Base-by-base conservation (phyloP, 257 asterid genomes). In the Cinchona pubescens region DNA sequence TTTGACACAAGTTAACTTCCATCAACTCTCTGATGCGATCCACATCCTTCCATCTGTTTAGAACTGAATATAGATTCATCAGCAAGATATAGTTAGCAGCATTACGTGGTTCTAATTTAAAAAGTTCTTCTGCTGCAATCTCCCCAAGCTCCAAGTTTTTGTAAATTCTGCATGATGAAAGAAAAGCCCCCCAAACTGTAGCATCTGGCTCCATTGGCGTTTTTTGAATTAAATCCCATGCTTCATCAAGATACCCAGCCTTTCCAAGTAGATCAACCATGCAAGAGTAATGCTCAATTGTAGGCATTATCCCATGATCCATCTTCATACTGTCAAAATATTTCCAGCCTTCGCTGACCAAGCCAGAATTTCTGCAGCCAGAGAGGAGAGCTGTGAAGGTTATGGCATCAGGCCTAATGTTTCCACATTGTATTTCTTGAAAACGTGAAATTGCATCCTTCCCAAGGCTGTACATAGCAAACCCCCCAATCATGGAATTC, bases 201-300 rank as follows among this genome's bases (percentile, higher is more conserved):
- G 81, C 84, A 75, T 90, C 92, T 16, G 93, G 89, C 70, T 83
- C 74, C 67, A 80, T 27, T 16, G 93, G 87, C 91, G 86, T 88
- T 62, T 76, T 75, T 69, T 60, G 70, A 74, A 86, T 86, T 68
- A 88, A 82, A 70, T 89, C 90, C 81, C 88, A 87, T 3, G 95
- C 95, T 82, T 89, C 91, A 21, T 89, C 92, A 30, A 89, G 85
- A 72, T 86, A 89, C 8, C 95, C 91, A 10, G 79, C 83, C 79
- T 83, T 82, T 82, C 88, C 95, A 30, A 87, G 88, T 25, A 89
- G 88, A 82, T 89, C 95, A 79, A 89, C 91, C 92, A 87, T 85
- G 78, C 91, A 86, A 37, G 92, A 87, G 74, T 83, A 86, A 77
- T 89, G 95, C 77, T 89, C 87, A 55, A 87, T 86, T 49, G 86